These are phyloP conservation scores for Nitzschia inconspicua DNA, from an alignment of 108 stramenopile species.

Conservation along the genomic window DNA sequence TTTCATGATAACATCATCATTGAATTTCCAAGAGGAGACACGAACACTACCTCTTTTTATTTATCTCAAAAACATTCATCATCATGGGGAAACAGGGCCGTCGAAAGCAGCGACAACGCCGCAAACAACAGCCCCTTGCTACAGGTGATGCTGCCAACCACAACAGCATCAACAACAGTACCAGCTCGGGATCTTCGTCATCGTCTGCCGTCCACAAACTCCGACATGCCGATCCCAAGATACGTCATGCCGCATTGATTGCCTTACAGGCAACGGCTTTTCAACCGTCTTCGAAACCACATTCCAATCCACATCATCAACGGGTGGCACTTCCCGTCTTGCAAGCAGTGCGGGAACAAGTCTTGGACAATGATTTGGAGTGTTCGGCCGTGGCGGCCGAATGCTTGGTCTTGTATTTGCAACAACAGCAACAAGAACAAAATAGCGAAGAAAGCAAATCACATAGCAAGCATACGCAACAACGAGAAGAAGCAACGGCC, in stretches of 20 bases:
- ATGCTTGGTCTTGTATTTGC: conserved; percentile 59
- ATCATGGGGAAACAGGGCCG: conserved; percentile 37
- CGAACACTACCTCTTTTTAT: too few relatives aligned
- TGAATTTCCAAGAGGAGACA: too few relatives aligned
- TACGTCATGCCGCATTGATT: conserved; percentile 53
- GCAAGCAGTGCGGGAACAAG: conserved; percentile 66
- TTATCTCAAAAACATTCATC: background rate
- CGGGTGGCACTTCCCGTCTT: conserved; percentile 33
- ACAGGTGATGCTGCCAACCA: background rate
- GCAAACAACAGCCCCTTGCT: conserved; percentile 6
- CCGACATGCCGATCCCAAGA: conserved; percentile 57
- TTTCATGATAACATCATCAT: too few relatives aligned
- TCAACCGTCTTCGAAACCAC: conserved; percentile 12
- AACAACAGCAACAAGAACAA: background rate
- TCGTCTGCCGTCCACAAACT: conserved; percentile 31
- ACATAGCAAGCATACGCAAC: background rate
- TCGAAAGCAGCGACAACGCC: conserved; percentile 23
- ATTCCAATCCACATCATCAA: too few relatives aligned
- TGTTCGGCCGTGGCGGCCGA: conserved; percentile 66
- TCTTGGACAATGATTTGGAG: conserved; percentile 57
- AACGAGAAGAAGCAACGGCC: conserved; percentile 11
- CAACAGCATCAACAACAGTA: conserved; percentile 1
- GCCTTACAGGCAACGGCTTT: conserved; percentile 49
- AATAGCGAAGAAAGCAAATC: background rate
- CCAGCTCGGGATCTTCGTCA: too few relatives aligned